Percentiles rank a stretch among this genome's conserved stretches.
phyloP scores from a whole-genome alignment of 2,329 filamentous ascomycete species.

The Penicillium decumbens region DNA sequence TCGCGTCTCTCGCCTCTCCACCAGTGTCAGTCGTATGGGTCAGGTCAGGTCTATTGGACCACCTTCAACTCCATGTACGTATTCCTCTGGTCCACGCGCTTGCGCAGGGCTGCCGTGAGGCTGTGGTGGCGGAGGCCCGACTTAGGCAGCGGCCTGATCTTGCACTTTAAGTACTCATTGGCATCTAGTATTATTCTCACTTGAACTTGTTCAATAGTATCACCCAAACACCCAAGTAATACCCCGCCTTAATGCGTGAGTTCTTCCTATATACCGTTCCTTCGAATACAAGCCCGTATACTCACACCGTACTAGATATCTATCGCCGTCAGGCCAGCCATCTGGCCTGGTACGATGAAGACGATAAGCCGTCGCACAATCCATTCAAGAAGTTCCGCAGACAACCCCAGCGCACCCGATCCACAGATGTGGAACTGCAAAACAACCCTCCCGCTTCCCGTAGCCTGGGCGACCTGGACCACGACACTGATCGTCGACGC shows the following conservation, averaged over 20 bases:
- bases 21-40: not conserved
- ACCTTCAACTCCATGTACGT: not conserved
- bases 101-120: not conserved
- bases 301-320: conserved; percentile 31
- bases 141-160: no score
- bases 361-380: conserved; percentile 37
- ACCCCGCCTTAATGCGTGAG: not conserved
- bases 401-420: conserved; percentile 25
- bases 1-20: not conserved
- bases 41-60: not conserved
- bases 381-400: conserved; percentile 41
- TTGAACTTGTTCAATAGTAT: not conserved
- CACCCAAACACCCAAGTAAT: not conserved
- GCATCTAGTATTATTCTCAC: not conserved
- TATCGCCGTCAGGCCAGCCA: conserved; percentile 37
- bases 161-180: not conserved
- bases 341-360: conserved; percentile 42
- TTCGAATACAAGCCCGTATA: not conserved
- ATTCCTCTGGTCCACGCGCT: not conserved
- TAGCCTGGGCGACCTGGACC: conserved; percentile 24
- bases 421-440: conserved; percentile 32
- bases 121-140: not conserved
- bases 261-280: not conserved
- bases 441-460: conserved; percentile 12
- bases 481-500: conserved; percentile 19